Conservation (phyloP, 805 yeast genomes). For the Wickerhamiella lipophila region DNA sequence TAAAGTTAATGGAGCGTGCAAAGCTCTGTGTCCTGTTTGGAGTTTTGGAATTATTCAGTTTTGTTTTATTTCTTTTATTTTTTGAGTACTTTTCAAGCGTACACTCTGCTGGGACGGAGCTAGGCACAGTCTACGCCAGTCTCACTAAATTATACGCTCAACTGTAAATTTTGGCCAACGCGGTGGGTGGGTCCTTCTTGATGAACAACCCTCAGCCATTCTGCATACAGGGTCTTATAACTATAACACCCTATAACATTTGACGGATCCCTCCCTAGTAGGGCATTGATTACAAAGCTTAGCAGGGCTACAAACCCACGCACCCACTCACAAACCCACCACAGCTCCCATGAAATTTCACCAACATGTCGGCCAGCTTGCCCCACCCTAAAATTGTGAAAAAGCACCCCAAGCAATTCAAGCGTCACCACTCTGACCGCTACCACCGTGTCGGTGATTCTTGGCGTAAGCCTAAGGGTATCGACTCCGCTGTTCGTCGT, state of each 20-base stretch:
- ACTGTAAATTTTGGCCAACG: too few species aligned
- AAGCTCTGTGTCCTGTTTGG: too few species aligned
- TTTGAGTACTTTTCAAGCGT: too few species aligned
- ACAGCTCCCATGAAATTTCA: neutral
- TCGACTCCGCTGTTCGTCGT: constrained; percentile 99
- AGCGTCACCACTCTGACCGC: constrained; percentile 99
- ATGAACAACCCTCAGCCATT: too few species aligned
- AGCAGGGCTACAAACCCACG: constrained; percentile 1
- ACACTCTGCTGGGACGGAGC: too few species aligned
- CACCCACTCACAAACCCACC: constrained; percentile 5
- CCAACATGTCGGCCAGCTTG: constrained; percentile 84
- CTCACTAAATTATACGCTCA: too few species aligned
- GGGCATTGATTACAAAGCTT: too few species aligned
- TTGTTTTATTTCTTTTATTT: too few species aligned
- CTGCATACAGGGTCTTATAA: neutral
- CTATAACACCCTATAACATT: neutral
- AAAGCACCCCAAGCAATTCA: constrained; percentile 98
- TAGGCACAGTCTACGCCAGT: too few species aligned
- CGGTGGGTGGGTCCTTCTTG: too few species aligned
- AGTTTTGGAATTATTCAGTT: too few species aligned
- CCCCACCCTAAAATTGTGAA: constrained; percentile 99
- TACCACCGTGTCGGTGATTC: constrained; percentile 94
- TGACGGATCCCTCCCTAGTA: neutral
- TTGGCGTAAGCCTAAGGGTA: constrained; percentile 99
- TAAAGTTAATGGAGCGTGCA: too few species aligned